These are phyloP conservation scores for Hortaea sp. DNA, from an alignment of 2,329 filamentous ascomycete genomes.

Conservation along the genomic window DNA sequence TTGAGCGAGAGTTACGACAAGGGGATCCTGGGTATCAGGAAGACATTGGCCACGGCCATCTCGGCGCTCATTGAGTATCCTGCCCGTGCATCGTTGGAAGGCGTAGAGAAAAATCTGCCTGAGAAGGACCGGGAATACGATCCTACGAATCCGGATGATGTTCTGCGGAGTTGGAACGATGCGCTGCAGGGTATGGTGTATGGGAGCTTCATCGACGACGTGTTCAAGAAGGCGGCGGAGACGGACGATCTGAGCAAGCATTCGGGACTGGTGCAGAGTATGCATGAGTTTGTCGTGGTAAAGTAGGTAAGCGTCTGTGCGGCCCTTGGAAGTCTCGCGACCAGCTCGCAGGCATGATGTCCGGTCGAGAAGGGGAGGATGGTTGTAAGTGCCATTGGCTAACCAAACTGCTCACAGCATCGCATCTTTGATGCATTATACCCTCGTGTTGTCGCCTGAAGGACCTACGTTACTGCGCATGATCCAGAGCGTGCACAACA, in stretches of 20 bases:
- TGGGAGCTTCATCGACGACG: slow-evolving; percentile 53
- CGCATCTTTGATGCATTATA: slow-evolving; percentile 63
- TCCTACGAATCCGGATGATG: slow-evolving; percentile 46
- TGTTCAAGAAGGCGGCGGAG: slow-evolving; percentile 52
- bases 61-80: slow-evolving; percentile 61
- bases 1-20: slow-evolving; percentile 77
- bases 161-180: slow-evolving; percentile 56
- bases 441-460: slow-evolving; percentile 63
- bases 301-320: slow-evolving; percentile 42
- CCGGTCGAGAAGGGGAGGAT: too few species aligned
- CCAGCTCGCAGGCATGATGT: not conserved
- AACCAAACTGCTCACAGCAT: slow-evolving; percentile 37
- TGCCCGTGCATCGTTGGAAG: slow-evolving; percentile 55
- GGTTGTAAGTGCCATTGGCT: too few species aligned
- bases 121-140: slow-evolving; percentile 43
- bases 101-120: slow-evolving; percentile 36
- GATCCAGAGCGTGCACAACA: slow-evolving; percentile 57
- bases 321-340: not conserved
- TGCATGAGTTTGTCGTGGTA: slow-evolving; percentile 59
- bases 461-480: slow-evolving; percentile 65
- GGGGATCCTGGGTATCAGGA: slow-evolving; percentile 61
- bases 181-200: slow-evolving; percentile 58
- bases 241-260: slow-evolving; percentile 56
- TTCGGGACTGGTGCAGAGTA: slow-evolving; percentile 50
- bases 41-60: slow-evolving; percentile 62